Percentiles rank a stretch among this genome's conserved stretches.
These are phyloP conservation scores for Trichophyton schoenleinii DNA, from an alignment of 2,329 filamentous ascomycete genomes.

Conservation along the genomic window DNA sequence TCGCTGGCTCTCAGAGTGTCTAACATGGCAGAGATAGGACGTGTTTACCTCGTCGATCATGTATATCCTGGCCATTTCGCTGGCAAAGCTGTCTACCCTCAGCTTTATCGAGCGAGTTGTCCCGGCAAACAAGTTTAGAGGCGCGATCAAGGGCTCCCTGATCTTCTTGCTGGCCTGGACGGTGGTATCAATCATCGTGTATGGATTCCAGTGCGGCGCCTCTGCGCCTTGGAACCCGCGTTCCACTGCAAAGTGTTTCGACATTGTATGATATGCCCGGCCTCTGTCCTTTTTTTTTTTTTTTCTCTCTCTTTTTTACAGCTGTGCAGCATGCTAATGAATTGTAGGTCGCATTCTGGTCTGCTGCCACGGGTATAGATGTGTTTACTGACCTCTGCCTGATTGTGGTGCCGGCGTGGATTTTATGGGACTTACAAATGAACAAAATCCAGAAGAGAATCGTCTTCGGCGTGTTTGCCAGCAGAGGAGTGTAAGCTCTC, in stretches of 20 bases:
- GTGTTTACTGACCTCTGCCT: background rate
- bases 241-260: background rate
- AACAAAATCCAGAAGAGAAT: background rate
- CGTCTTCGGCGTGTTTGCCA: background rate
- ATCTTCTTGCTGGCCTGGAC: conserved; percentile 10
- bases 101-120: background rate
- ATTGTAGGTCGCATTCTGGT: background rate
- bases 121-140: background rate
- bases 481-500: background rate
- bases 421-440: conserved; percentile 1
- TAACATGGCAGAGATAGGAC: background rate
- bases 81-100: background rate
- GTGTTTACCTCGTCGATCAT: background rate
- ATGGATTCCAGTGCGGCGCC: conserved; percentile 11
- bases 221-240: conserved; percentile 7
- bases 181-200: conserved; percentile 7
- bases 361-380: background rate
- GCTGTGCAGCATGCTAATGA: background rate
- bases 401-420: background rate
- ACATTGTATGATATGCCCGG: background rate
- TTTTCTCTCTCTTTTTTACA: no score
- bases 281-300: background rate
- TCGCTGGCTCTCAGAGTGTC: background rate
- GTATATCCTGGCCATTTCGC: background rate
- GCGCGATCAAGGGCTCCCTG: background rate